Percentiles rank a stretch among this genome's conserved stretches.
Evolutionary conservation across 2,329 filamentous ascomycete species (phyloP).

Genomic region (Sarocladium brachiariae): DNA sequence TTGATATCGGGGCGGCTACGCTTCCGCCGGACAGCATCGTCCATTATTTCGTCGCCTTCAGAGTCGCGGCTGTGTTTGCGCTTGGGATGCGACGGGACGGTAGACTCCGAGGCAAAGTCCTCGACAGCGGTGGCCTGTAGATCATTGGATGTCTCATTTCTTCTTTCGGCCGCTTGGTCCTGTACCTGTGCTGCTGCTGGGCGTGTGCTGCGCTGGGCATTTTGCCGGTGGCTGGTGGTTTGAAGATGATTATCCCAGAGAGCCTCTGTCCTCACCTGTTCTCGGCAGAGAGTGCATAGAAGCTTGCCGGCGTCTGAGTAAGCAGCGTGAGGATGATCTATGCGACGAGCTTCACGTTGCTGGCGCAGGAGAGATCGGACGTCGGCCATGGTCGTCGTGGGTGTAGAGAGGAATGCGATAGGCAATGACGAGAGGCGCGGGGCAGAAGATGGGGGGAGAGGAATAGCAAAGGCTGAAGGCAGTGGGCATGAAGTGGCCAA

Average conservation of each 20-base stretch:
- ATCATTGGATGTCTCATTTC: not conserved
- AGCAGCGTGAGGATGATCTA: conserved; percentile 61
- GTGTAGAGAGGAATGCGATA: not conserved
- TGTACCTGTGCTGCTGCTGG: conserved; percentile 11
- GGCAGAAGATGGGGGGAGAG: not conserved
- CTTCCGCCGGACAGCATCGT: conserved; percentile 36
- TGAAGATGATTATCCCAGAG: conserved; percentile 60
- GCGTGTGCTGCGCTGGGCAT: conserved; percentile 13
- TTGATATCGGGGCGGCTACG: conserved; percentile 34
- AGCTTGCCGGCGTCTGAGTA: conserved; percentile 64
- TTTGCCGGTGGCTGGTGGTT: conserved; percentile 38
- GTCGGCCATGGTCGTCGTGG: conserved; percentile 56
- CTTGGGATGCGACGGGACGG: conserved; percentile 19
- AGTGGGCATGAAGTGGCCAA: not conserved
- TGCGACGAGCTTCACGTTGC: conserved; percentile 66
- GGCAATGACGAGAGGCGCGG: not conserved
- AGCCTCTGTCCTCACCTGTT: conserved; percentile 56
- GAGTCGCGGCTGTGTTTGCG: conserved; percentile 28
- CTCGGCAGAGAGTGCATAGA: conserved; percentile 59
- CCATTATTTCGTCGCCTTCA: conserved; percentile 17
- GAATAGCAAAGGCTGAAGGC: not conserved
- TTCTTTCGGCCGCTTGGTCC: not conserved
- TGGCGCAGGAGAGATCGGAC: conserved; percentile 72
- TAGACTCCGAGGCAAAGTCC: not conserved
- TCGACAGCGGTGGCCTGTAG: no score